A percentile compares a stretch with the other conserved stretches of the same genome.
These are phyloP conservation scores for Plectosphaerella sp. DNA, from an alignment of 2,329 filamentous ascomycete genomes.

Conservation along the genomic window DNA sequence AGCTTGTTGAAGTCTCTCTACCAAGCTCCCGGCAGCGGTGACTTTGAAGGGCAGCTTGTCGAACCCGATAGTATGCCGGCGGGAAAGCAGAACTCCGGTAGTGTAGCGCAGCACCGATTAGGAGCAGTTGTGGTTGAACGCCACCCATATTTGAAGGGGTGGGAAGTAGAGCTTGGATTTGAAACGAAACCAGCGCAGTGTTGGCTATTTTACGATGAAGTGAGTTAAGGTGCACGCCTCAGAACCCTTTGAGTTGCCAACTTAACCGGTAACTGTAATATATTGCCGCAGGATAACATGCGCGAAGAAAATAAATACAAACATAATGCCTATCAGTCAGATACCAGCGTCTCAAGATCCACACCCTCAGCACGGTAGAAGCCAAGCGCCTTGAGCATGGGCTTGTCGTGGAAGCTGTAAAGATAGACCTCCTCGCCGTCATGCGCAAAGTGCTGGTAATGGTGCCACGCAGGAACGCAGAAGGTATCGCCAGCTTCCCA, in stretches of 20 bases:
- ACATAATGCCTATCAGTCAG: slow-evolving; percentile 3
- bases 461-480: slow-evolving; percentile 47
- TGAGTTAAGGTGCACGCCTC: too few species aligned
- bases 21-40: neutral
- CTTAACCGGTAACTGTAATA: too few species aligned
- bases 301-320: too few species aligned
- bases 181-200: too few species aligned
- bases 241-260: too few species aligned
- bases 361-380: slow-evolving; percentile 38
- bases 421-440: slow-evolving; percentile 34
- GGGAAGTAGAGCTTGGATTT: too few species aligned
- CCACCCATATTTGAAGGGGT: neutral
- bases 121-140: neutral
- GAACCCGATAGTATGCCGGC: neutral
- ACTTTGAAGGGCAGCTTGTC: neutral
- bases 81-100: neutral
- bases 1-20: neutral
- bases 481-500: slow-evolving; percentile 52
- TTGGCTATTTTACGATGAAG: too few species aligned
- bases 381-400: slow-evolving; percentile 46
- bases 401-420: slow-evolving; percentile 50
- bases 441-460: slow-evolving; percentile 40
- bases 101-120: neutral
- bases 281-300: too few species aligned
- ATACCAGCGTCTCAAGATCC: slow-evolving; percentile 33